Conservation (phyloP, 2,329 filamentous ascomycete species). For the Sarocladium brachiariae region DNA sequence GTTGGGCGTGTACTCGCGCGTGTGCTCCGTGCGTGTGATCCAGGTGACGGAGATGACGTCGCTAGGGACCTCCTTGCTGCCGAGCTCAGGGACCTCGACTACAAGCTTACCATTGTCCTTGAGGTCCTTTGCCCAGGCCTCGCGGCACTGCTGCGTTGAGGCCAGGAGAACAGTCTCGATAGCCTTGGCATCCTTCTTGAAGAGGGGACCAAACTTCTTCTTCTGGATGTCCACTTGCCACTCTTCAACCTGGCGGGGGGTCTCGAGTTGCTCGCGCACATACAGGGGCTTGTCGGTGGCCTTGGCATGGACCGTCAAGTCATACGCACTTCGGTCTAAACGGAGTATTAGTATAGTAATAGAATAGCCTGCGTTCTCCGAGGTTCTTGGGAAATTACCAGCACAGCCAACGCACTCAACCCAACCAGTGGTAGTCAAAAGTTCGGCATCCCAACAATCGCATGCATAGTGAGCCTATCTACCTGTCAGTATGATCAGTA, state of each 20-base stretch:
- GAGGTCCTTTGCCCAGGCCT: conserved; percentile 70
- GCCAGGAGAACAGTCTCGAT: conserved; percentile 74
- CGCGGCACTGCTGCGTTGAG: conserved; percentile 72
- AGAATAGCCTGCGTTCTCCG: background rate
- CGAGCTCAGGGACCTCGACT: conserved; percentile 58
- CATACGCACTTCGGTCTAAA: conserved; percentile 81
- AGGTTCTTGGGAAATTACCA: background rate
- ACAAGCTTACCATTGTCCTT: conserved; percentile 66
- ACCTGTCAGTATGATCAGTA: background rate
- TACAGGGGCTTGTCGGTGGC: conserved; percentile 82
- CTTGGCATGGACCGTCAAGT: conserved; percentile 85
- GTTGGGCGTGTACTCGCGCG: conserved; percentile 88
- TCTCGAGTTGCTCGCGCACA: conserved; percentile 73
- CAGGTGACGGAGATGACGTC: conserved; percentile 81
- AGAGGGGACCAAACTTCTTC: conserved; percentile 91
- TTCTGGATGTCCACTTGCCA: conserved; percentile 84
- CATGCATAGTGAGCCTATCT: conserved; percentile 72
- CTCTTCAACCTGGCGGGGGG: conserved; percentile 75
- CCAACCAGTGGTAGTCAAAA: conserved; percentile 90
- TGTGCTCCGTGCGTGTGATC: conserved; percentile 73
- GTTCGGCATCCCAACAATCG: conserved; percentile 97
- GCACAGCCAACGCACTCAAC: conserved; percentile 97
- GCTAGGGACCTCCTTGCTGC: conserved; percentile 71
- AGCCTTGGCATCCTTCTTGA: conserved; percentile 88
- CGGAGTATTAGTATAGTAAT: background rate